Percentiles rank a stretch among this genome's conserved stretches.
These are phyloP conservation scores for Abrus pulchellus DNA, from an alignment of 306 rosid species.

Conservation along the genomic window DNA sequence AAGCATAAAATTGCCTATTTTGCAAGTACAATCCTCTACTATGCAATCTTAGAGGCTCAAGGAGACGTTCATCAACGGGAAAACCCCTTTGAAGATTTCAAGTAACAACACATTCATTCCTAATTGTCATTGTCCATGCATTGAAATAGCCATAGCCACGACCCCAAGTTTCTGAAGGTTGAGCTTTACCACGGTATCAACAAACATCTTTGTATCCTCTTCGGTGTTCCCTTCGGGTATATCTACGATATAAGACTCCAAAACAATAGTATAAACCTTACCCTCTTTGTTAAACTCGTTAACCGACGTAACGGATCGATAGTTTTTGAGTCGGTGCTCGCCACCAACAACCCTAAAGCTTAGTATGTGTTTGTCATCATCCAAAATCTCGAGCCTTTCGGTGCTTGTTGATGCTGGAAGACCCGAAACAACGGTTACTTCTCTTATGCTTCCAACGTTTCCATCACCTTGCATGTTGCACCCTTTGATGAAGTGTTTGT, in stretches of 20 bases:
- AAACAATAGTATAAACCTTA: slow-evolving; percentile 68
- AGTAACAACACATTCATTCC: not conserved
- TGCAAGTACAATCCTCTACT: too few species aligned
- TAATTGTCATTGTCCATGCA: slow-evolving; percentile 51
- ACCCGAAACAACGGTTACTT: slow-evolving; percentile 86
- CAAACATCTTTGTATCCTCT: slow-evolving; percentile 92
- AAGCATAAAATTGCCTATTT: too few species aligned
- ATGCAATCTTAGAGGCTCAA: too few species aligned
- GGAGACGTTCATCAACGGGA: too few species aligned
- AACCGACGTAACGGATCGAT: slow-evolving; percentile 81
- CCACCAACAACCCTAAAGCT: slow-evolving; percentile 93
- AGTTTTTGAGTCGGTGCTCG: slow-evolving; percentile 80
- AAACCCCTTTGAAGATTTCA: too few species aligned
- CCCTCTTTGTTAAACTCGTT: slow-evolving; percentile 67
- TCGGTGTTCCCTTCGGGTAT: slow-evolving; percentile 89
- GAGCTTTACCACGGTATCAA: slow-evolving; percentile 83
- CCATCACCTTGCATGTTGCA: slow-evolving; percentile 84
- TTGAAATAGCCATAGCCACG: slow-evolving; percentile 56
- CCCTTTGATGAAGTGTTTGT: slow-evolving; percentile 91
- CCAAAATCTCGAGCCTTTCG: slow-evolving; percentile 88
- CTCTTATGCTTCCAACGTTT: slow-evolving; percentile 81
- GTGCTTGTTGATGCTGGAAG: slow-evolving; percentile 93
- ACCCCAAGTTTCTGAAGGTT: slow-evolving; percentile 90
- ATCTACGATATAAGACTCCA: slow-evolving; percentile 87
- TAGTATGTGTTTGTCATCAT: slow-evolving; percentile 76